phyloP scores from a whole-genome alignment of 1,139 yeast species.

The Zhuliangozyma blackwelliae region DNA sequence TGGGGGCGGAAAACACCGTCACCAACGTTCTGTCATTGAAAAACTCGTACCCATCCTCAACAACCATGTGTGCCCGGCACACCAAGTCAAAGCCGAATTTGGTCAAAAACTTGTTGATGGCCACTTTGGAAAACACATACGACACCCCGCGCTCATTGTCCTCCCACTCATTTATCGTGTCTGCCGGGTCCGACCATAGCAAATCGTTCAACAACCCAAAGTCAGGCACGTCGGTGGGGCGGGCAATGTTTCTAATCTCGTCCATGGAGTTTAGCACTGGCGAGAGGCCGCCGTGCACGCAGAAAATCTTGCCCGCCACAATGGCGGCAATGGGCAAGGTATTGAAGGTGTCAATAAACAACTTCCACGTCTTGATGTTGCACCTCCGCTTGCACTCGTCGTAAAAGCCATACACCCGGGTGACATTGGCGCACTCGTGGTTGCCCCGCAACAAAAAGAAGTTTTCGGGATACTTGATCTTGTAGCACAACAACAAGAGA shows the following conservation, averaged over 20 bases:
- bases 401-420: slow-evolving; percentile 92
- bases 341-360: slow-evolving; percentile 89
- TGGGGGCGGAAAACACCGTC: slow-evolving; percentile 94
- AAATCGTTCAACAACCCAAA: slow-evolving; percentile 88
- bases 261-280: slow-evolving; percentile 90
- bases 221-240: slow-evolving; percentile 98
- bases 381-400: slow-evolving; percentile 96
- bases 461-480: slow-evolving; percentile 94
- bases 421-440: slow-evolving; percentile 95
- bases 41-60: slow-evolving; percentile 96
- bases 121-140: slow-evolving; percentile 90
- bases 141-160: slow-evolving; percentile 97
- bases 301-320: slow-evolving; percentile 92
- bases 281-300: slow-evolving; percentile 95
- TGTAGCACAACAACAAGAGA: slow-evolving; percentile 76
- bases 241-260: slow-evolving; percentile 82
- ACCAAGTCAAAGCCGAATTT: slow-evolving; percentile 91
- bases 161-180: slow-evolving; percentile 93
- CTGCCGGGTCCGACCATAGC: slow-evolving; percentile 96
- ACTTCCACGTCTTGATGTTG: slow-evolving; percentile 89
- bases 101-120: slow-evolving; percentile 83
- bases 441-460: slow-evolving; percentile 89
- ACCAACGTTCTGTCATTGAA: slow-evolving; percentile 91
- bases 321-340: slow-evolving; percentile 93
- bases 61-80: slow-evolving; percentile 98